Evolutionary conservation across 176 grass and related monocot species (phyloP).

Genomic region (Juncus inflexus): DNA sequence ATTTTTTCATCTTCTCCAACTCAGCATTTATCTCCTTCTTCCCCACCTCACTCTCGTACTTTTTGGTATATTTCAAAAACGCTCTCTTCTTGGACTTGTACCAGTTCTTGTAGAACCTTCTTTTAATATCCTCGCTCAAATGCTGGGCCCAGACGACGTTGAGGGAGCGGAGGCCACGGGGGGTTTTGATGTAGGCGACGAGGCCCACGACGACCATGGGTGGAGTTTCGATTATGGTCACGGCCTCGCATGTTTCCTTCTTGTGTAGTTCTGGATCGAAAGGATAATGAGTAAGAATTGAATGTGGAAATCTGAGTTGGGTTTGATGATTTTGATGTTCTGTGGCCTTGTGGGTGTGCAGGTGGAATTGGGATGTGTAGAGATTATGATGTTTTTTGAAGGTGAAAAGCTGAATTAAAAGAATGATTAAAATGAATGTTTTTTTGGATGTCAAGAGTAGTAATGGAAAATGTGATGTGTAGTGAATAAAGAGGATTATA

Average conservation of each 20-base stretch:
- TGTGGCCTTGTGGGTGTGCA: too few species aligned
- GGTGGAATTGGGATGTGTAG: too few species aligned
- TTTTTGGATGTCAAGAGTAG: too few species aligned
- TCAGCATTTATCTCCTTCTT: conserved; percentile 61
- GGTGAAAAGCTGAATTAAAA: too few species aligned
- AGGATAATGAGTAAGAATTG: neutral
- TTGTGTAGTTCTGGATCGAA: conserved; percentile 66
- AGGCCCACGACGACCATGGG: conserved; percentile 83
- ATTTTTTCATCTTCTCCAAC: conserved; percentile 95
- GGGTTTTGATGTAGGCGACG: conserved; percentile 83
- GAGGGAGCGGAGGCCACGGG: conserved; percentile 45
- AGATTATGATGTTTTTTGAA: too few species aligned
- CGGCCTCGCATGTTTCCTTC: conserved; percentile 93
- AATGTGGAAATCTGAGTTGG: too few species aligned
- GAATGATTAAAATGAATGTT: too few species aligned
- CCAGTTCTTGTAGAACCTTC: conserved; percentile 95
- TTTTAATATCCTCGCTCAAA: conserved; percentile 82
- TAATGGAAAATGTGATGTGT: too few species aligned
- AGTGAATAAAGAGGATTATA: too few species aligned
- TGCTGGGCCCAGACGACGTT: conserved; percentile 91
- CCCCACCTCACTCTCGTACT: conserved; percentile 59
- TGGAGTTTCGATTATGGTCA: conserved; percentile 77
- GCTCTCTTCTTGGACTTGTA: conserved; percentile 95
- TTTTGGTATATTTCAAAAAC: conserved; percentile 75
- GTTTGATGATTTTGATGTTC: too few species aligned